Base-by-base conservation (phyloP, 2,329 filamentous ascomycete species). In the Cytospora schulzeri region DNA sequence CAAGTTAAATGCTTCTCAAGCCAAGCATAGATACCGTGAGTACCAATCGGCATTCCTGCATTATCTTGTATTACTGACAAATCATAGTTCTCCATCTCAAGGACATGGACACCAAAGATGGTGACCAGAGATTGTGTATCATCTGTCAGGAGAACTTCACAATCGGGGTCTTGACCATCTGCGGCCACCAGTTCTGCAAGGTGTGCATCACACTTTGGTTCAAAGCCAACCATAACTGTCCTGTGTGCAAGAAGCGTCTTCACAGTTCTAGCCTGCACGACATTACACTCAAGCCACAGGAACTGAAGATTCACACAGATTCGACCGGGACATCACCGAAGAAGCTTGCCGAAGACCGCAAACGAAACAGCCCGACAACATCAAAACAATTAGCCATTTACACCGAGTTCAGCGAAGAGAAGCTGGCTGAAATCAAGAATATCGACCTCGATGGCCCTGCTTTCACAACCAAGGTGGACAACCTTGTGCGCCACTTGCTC, bases 401-500 rank as follows among this genome's bases (percentile, higher is more conserved):
- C 75, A 86, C 89, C 0, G 85, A 90, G 64, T 91, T 97, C 64
- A 89, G 86, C 69, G 82, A 85, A 0, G 83, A 85, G 0, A 88
- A 90, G 62, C 81, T 97, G 59, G 85, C 85, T 22, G 87, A 94
- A 72, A 97, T 99, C 73, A 91, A 93, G 71, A 86, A 88, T 62
- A 88, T 97, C 64, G 88, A 95, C 57, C 81, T 98, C 1, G 78
- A 87, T 14, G 85, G 85, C 0, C 84, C 84, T 1, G 93, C 90
- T 0, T 97, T 91, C 71, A 93, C 92, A 1, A 96, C 91, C 0
- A 99, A 98, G 76, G 89, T 98, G 22, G 93, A 97, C 74, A 96
- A 87, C 0, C 78, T 94, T 3, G 83, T 89, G 31, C 85, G 92
- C 2, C 95, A 98, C 74, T 77, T 98, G 2, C 77, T 96, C 19